These are phyloP conservation scores for Fagopyrum esculentum DNA, from an alignment of 148 eudicot genomes.

Conservation along the genomic window DNA sequence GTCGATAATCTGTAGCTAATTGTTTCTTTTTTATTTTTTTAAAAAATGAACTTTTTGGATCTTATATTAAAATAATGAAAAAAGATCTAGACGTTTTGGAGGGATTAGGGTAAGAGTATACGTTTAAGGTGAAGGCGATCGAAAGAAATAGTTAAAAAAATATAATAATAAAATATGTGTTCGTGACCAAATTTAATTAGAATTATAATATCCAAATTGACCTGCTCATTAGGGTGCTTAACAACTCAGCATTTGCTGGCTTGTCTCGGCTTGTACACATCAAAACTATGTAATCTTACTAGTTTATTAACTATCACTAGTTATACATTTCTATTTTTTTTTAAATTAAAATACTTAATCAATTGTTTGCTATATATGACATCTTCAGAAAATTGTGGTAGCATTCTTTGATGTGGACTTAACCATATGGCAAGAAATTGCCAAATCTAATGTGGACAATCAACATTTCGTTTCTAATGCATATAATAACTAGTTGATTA, in stretches of 20 bases:
- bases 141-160: background rate
- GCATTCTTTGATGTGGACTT: constrained; percentile 11
- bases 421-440: constrained; percentile 1
- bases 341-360: background rate
- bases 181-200: background rate
- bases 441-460: constrained; percentile 5
- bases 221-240: constrained; percentile 3
- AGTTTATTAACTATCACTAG: background rate
- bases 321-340: background rate
- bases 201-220: constrained; percentile 1
- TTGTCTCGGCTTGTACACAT: background rate
- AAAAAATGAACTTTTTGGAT: background rate
- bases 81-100: background rate
- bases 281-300: constrained; percentile 4
- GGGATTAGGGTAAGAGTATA: background rate
- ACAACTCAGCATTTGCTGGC: constrained; percentile 9
- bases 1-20: background rate
- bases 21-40: background rate
- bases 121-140: background rate
- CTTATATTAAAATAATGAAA: background rate
- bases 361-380: background rate
- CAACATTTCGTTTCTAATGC: background rate
- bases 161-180: background rate
- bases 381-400: background rate
- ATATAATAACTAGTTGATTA: background rate